Evolutionary conservation across 768 basidiomycete species (phyloP).

Genomic region (Mycena alexandri): DNA sequence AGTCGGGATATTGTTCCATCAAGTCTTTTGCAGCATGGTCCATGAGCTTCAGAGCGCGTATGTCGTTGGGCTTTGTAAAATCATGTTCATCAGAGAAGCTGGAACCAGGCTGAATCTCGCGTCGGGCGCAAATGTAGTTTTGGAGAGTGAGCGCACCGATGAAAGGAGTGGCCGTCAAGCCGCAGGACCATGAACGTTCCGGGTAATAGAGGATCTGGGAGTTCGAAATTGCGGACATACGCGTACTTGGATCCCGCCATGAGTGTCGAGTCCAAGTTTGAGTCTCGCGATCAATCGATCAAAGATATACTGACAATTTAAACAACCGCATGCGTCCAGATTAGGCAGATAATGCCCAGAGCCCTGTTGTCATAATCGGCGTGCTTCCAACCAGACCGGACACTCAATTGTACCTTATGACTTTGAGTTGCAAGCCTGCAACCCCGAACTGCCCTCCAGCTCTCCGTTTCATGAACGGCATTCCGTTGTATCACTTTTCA

Average conservation of each 20-base stretch:
- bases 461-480: too few relatives aligned
- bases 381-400: too few relatives aligned
- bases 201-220: constrained; percentile 87
- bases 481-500: too few relatives aligned
- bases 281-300: too few relatives aligned
- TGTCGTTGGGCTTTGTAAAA: constrained; percentile 94
- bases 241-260: constrained; percentile 94
- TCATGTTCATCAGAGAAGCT: constrained; percentile 89
- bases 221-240: constrained; percentile 91
- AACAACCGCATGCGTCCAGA: not conserved
- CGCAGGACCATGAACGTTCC: constrained; percentile 88
- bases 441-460: too few relatives aligned
- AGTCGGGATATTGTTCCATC: constrained; percentile 87
- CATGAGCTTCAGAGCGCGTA: constrained; percentile 89
- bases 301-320: not conserved
- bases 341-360: not conserved
- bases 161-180: constrained; percentile 94
- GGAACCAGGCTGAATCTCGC: constrained; percentile 16
- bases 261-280: too few relatives aligned
- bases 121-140: not conserved
- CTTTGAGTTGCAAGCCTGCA: too few relatives aligned
- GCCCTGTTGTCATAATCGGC: not conserved
- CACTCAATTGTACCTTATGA: too few relatives aligned
- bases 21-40: constrained; percentile 86
- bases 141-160: constrained; percentile 66